Evolutionary conservation across 2,329 filamentous ascomycete genomes (phyloP), one percentile per base, ranked within the genome.

Genomic region (Talaromyces verruculosus): DNA sequence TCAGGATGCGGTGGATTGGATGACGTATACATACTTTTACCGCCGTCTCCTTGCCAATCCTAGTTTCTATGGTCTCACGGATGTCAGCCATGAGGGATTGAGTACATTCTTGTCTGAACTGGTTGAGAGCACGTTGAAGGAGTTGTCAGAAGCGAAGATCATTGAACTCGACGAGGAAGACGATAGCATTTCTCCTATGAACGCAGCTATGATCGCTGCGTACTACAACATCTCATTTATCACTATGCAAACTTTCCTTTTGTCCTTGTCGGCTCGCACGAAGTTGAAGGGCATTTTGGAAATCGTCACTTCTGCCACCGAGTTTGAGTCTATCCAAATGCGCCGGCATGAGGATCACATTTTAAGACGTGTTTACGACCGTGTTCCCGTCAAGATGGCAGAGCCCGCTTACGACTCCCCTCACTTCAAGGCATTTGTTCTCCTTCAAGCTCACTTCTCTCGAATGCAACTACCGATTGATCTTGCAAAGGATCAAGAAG

Each of bases 181-280:
- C 75, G 94, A 96, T 72, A 89, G 89, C 0, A 89, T 98, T 53
- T 87, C 91, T 19, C 93, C 95, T 15, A 87, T 97, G 72, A 98
- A 99, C 77, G 91, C 94, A 2, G 95, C 95, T 71, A 97, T 97
- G 91, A 98, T 99, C 74, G 93, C 92, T 10, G 93, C 95, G 1
- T 98, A 99, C 84, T 99, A 99, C 85, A 98, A 97, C 79, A 97
- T 99, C 74, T 97, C 94, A 5, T 98, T 97, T 81, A 91, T 97
- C 77, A 99, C 95, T 2, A 99, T 99, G 93, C 94, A 99, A 81
- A 99, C 95, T 0, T 94, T 99, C 84, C 84, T 99, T 61, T 84
- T 99, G 65, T 99, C 95, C 15, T 85, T 99, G 57, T 93, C 88
- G 64, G 88, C 88, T 49, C 90, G 90, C 71, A 98, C 93, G 3